These are phyloP conservation scores for Alternaria panax DNA, from an alignment of 2,329 filamentous ascomycete species.

Conservation along the genomic window DNA sequence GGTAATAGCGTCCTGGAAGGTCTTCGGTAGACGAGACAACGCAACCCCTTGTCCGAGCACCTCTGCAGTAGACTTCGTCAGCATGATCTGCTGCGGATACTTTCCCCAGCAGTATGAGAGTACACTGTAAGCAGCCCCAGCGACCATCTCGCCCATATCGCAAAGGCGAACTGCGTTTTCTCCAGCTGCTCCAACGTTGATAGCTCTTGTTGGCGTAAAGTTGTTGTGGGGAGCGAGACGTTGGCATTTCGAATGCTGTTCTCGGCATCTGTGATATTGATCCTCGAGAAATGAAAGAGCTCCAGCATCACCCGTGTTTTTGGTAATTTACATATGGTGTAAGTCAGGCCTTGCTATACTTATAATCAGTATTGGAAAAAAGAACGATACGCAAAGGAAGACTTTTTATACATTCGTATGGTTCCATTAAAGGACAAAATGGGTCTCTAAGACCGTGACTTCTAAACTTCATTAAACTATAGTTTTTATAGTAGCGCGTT, in stretches of 20 bases:
- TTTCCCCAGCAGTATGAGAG: background rate
- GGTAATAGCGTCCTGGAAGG: background rate
- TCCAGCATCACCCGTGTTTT: background rate
- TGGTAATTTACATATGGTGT: background rate
- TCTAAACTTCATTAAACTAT: too few species aligned
- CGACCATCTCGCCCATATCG: accelerated
- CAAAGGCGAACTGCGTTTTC: background rate
- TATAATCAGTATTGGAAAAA: background rate
- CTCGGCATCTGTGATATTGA: background rate
- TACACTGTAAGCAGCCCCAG: background rate
- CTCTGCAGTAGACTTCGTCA: accelerated
- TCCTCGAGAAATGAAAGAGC: background rate
- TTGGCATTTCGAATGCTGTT: background rate
- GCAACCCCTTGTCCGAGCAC: background rate
- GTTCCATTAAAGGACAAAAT: too few species aligned
- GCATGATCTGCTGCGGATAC: background rate
- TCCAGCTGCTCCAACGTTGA: background rate
- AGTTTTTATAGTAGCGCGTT: too few species aligned
- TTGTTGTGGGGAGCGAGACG: background rate
- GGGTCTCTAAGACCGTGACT: too few species aligned
- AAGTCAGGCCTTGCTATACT: background rate
- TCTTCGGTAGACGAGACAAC: background rate
- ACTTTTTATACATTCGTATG: background rate
- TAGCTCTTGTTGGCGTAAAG: background rate
- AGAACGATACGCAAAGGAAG: too few species aligned